Base-by-base conservation (phyloP, 2,329 filamentous ascomycete genomes). In the Clarireedia hainanense region DNA sequence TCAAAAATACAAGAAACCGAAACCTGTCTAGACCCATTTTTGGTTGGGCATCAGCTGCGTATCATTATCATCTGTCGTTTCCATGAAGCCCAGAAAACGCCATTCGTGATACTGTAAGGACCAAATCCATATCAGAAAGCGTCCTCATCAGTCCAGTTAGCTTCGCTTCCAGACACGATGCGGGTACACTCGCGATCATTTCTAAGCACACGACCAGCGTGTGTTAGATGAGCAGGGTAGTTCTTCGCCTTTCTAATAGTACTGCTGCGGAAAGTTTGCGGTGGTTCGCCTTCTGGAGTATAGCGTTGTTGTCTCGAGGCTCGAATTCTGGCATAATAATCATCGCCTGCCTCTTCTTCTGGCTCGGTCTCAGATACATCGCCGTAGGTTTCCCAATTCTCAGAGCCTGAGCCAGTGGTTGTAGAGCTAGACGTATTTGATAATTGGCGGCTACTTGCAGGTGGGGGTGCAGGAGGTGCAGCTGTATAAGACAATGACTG, bases 341-440 rank as follows among this genome's bases (percentile, higher is more conserved):
- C 92, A 58, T 94, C 89, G 4, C 84, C 85, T 0, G 80, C 81
- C 68, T 96, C 91, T 24, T 79, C 77, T 65, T 90, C 88, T 0
- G 85, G 82, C 65, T 90, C 86, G 59, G 86, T 90, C 65, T 90
- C 86, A 59, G 86, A 90, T 62, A 80, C 83, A 69, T 95, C 89
- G 64, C 94, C 91, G 65, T 94, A 97, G 9, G 91, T 96, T 72
- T 97, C 92, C 92, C 92, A 97, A 70, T 97, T 97, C 72, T 97
- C 92, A 3, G 89, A 95, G 1, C 89, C 89, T 5, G 88, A 90
- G 26, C 88, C 78, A 23, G 78, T 79, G 1, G 87, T 89, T n/a
- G 74, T 74, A 23, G 75, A 73, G 2, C 75, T 74, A 2, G 89
- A 91, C 1, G 86, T 85, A 61, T 84, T 84, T 6, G 86, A 89